Percentiles rank a stretch among this genome's conserved stretches.
These are phyloP conservation scores for Solanum chaucha DNA, from an alignment of 257 asterid genomes.

Conservation along the genomic window DNA sequence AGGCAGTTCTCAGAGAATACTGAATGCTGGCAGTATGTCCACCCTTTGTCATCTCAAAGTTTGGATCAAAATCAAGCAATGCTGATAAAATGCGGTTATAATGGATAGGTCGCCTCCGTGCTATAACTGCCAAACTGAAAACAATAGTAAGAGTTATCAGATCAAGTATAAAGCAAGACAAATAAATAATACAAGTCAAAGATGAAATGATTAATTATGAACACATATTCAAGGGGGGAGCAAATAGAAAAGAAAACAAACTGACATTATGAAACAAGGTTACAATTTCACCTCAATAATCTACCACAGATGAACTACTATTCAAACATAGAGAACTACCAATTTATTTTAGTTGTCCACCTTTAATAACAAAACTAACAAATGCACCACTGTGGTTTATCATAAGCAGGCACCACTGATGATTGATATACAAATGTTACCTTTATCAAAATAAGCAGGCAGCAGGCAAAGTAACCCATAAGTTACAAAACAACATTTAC, in stretches of 20 bases:
- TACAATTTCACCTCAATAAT: neutral
- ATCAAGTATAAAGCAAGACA: neutral
- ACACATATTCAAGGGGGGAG: neutral
- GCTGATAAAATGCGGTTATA: constrained; percentile 53
- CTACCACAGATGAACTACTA: neutral
- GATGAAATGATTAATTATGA: neutral
- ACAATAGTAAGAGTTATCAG: neutral
- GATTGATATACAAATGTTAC: too few species aligned
- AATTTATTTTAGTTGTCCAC: neutral
- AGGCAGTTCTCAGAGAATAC: constrained; percentile 84
- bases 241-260: neutral
- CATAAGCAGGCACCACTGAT: neutral
- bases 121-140: constrained; percentile 86
- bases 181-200: neutral
- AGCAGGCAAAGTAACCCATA: neutral
- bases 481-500: neutral
- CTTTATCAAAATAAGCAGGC: neutral
- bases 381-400: neutral
- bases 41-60: constrained; percentile 49
- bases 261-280: neutral
- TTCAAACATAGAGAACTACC: neutral
- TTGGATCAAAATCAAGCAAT: constrained; percentile 59
- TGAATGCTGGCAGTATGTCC: constrained; percentile 71
- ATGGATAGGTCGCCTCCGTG: constrained; percentile 69
- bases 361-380: neutral